Evolutionary conservation across 192 early-diverging fungal genomes (phyloP).

Genomic region (Backusella luteola): DNA sequence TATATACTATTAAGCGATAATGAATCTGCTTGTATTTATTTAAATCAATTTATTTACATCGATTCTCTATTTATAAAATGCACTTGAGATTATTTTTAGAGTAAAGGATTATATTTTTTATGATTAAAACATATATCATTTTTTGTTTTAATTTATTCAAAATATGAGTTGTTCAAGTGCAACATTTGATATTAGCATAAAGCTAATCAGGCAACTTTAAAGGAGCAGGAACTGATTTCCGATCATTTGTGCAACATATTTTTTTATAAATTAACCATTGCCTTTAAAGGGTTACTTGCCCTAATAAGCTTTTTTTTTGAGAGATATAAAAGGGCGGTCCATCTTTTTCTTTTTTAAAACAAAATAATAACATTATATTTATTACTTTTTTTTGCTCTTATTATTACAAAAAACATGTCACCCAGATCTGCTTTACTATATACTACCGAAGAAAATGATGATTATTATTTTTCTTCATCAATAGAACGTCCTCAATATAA

Average conservation of each 20-base stretch:
- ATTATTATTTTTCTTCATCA: neutral
- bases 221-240: slow-evolving; percentile 6
- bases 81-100: neutral
- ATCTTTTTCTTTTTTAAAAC: neutral
- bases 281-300: neutral
- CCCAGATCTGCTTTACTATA: neutral
- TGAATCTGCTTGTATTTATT: neutral
- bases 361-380: neutral
- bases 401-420: neutral
- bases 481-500: neutral
- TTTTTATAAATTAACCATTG: neutral
- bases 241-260: neutral
- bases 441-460: neutral
- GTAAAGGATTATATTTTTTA: neutral
- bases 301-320: neutral
- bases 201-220: neutral
- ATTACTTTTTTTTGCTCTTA: neutral
- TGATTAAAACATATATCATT: neutral
- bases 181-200: neutral
- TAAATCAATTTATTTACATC: neutral
- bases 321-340: neutral
- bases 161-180: neutral
- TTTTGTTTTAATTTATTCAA: neutral
- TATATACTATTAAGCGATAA: neutral
- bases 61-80: neutral